Evolutionary conservation across 2,329 filamentous ascomycete species (phyloP).

Genomic region (Hymenoscyphus scutula): DNA sequence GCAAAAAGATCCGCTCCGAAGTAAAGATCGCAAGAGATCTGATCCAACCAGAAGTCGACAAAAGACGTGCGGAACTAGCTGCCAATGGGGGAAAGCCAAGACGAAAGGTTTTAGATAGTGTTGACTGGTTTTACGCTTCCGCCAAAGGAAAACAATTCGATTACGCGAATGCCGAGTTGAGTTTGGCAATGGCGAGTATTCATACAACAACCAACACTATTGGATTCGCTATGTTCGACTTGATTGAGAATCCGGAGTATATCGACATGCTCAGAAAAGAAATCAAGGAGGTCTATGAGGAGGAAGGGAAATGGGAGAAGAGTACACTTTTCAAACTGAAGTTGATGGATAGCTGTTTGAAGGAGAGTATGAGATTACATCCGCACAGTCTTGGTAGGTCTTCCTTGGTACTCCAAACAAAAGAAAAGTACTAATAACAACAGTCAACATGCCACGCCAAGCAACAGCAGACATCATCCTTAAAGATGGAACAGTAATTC

Average conservation of each 20-base stretch:
- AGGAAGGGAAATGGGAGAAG: constrained; percentile 37
- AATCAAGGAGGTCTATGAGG: constrained; percentile 37
- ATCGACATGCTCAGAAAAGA: constrained; percentile 33
- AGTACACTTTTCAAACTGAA: constrained; percentile 25
- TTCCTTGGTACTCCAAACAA: background rate
- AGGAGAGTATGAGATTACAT: constrained; percentile 40
- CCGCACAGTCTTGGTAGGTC: constrained; percentile 34
- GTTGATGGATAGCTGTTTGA: constrained; percentile 41
- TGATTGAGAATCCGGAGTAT: constrained; percentile 49
- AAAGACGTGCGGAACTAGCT: constrained; percentile 15
- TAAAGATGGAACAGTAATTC: constrained; percentile 36
- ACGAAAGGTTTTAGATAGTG: constrained; percentile 37
- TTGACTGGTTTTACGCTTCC: constrained; percentile 45
- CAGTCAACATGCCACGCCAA: constrained; percentile 28
- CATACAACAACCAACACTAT: constrained; percentile 48
- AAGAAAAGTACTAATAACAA: background rate
- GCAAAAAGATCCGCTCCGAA: constrained; percentile 40
- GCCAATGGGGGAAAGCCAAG: constrained; percentile 25
- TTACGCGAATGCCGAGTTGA: constrained; percentile 38
- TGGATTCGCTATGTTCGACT: constrained; percentile 50
- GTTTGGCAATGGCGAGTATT: constrained; percentile 47
- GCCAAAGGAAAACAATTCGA: constrained; percentile 36
- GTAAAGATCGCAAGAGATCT: constrained; percentile 40
- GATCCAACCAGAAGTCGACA: constrained; percentile 29
- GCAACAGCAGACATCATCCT: constrained; percentile 30